These are phyloP conservation scores for Diaporthe sp. DNA, from an alignment of 2,329 filamentous ascomycete species.

Conservation along the genomic window DNA sequence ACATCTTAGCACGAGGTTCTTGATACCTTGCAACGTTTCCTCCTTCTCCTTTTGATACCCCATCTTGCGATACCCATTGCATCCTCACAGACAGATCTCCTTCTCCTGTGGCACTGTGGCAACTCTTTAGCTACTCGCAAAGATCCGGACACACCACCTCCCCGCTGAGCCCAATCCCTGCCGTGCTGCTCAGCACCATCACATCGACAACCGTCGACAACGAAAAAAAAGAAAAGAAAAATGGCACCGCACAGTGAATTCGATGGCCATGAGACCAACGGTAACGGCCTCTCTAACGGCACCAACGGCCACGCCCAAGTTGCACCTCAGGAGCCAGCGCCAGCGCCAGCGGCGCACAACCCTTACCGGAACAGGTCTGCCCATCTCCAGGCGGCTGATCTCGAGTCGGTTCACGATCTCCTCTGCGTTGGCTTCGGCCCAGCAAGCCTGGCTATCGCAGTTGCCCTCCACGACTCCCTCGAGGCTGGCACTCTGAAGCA, in stretches of 20 bases:
- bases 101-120: background rate
- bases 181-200: background rate
- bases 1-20: background rate
- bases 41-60: conserved; percentile 10
- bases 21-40: conserved; percentile 6
- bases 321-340: conserved; percentile 18
- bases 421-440: conserved; percentile 94
- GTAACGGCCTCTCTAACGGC: conserved; percentile 30
- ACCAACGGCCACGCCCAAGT: conserved; percentile 26
- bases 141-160: background rate
- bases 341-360: conserved; percentile 25
- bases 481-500: conserved; percentile 59
- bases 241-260: conserved; percentile 36
- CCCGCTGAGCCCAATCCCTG: background rate
- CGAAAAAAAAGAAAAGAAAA: too few relatives aligned
- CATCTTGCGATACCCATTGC: background rate
- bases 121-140: background rate
- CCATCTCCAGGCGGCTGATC: conserved; percentile 54
- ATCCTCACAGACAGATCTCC: background rate
- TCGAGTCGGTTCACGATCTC: conserved; percentile 80
- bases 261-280: conserved; percentile 32
- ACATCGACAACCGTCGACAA: background rate
- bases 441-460: conserved; percentile 87
- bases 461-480: conserved; percentile 86
- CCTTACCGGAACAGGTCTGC: conserved; percentile 43